Evolutionary conservation across 306 rosid species (phyloP).

Genomic region (Dryas alaskensis): DNA sequence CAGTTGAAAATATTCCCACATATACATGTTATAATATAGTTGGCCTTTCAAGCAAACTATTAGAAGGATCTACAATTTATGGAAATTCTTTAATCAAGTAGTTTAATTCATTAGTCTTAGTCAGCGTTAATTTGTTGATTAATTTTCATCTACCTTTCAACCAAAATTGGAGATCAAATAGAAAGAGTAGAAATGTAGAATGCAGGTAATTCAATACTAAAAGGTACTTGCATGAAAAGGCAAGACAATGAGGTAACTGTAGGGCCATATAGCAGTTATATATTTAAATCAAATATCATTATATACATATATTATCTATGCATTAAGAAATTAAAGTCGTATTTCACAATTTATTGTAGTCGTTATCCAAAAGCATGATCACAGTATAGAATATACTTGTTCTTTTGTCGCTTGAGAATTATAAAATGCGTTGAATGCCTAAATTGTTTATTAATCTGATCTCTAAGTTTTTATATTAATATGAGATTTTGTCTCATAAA

Average conservation of each 20-base stretch:
- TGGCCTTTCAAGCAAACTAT: no score
- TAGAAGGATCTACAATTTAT: no score
- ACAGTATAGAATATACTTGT: background rate
- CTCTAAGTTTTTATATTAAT: background rate
- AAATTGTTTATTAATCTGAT: background rate
- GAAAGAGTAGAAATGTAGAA: background rate
- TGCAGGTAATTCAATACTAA: background rate
- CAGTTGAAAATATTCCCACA: no score
- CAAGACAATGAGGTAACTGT: background rate
- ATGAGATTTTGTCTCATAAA: slow-evolving; percentile 2
- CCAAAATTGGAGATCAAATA: background rate
- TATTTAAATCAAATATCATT: no score
- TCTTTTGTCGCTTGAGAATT: slow-evolving; percentile 3
- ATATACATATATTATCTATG: no score
- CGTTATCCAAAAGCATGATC: background rate
- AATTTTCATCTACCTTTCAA: background rate
- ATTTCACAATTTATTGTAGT: background rate
- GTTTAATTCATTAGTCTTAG: background rate
- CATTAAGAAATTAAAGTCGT: background rate
- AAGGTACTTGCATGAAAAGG: background rate
- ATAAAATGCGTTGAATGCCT: background rate
- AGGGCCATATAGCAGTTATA: background rate
- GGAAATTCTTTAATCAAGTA: background rate
- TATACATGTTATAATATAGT: no score
- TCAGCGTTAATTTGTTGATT: no score